phyloP scores from a whole-genome alignment of 805 yeast genomes.

The Brettanomyces bruxellensis region DNA sequence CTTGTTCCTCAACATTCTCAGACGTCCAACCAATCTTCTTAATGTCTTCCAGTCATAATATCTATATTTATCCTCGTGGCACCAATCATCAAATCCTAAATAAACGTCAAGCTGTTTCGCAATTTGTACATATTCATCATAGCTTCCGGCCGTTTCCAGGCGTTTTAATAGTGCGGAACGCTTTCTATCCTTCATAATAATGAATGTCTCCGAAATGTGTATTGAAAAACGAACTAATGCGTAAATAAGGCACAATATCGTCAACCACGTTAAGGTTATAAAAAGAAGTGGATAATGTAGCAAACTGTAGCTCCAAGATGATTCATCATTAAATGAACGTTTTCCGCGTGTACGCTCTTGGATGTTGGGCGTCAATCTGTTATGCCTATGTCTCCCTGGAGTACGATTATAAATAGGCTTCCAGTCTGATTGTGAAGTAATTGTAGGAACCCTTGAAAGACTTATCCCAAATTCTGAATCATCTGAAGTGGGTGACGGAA shows the following conservation, averaged over 20 bases:
- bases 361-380: background rate
- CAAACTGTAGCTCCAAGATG: constrained; percentile 30
- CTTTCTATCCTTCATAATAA: constrained; percentile 51
- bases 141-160: constrained; percentile 40
- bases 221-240: constrained; percentile 49
- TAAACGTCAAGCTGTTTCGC: constrained; percentile 50
- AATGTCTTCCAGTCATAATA: constrained; percentile 63
- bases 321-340: constrained; percentile 8
- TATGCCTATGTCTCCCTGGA: constrained; percentile 3
- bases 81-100: constrained; percentile 59
- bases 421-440: constrained; percentile 39
- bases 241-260: constrained; percentile 39
- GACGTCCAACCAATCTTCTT: constrained; percentile 33
- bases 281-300: constrained; percentile 60
- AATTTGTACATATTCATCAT: constrained; percentile 53
- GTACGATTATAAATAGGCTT: constrained; percentile 29
- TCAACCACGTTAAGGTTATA: constrained; percentile 45
- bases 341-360: background rate
- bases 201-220: constrained; percentile 47
- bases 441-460: constrained; percentile 9
- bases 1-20: constrained; percentile 27
- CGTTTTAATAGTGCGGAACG: constrained; percentile 39
- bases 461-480: background rate
- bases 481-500: background rate
- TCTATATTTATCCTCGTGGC: constrained; percentile 46